Evolutionary conservation across 495 filamentous ascomycete genomes (phyloP).

Genomic region (Neurospora sp.): DNA sequence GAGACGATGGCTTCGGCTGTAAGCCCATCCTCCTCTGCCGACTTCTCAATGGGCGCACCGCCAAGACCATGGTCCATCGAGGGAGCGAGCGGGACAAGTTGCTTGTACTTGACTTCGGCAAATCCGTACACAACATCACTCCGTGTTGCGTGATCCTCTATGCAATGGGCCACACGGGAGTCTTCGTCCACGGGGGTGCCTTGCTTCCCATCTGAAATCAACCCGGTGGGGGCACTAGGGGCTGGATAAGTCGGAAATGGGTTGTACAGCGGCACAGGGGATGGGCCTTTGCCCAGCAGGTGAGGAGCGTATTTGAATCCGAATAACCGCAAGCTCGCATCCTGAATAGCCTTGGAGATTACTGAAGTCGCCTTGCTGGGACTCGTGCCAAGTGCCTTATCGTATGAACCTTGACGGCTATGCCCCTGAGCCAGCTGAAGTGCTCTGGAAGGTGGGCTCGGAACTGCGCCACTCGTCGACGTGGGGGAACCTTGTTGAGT

Average conservation of each 20-base stretch:
- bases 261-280: slow-evolving; percentile 67
- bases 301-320: slow-evolving; percentile 61
- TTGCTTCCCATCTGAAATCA: slow-evolving; percentile 59
- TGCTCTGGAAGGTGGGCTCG: slow-evolving; percentile 47
- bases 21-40: slow-evolving; percentile 56
- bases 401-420: slow-evolving; percentile 63
- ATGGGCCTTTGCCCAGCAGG: slow-evolving; percentile 56
- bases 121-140: slow-evolving; percentile 95
- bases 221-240: slow-evolving; percentile 37
- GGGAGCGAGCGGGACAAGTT: slow-evolving; percentile 78
- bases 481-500: slow-evolving; percentile 58
- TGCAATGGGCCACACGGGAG: slow-evolving; percentile 58
- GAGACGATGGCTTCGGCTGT: slow-evolving; percentile 78
- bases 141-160: slow-evolving; percentile 84
- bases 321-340: slow-evolving; percentile 80
- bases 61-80: slow-evolving; percentile 62
- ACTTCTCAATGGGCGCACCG: slow-evolving; percentile 37
- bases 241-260: slow-evolving; percentile 79
- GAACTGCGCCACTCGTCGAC: slow-evolving; percentile 47
- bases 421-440: slow-evolving; percentile 59
- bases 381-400: slow-evolving; percentile 64
- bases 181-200: slow-evolving; percentile 67
- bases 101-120: slow-evolving; percentile 96
- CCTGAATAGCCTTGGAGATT: slow-evolving; percentile 88
- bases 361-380: slow-evolving; percentile 75